phyloP scores from a whole-genome alignment of 2,329 filamentous ascomycete species.

The Penicillium sp. region DNA sequence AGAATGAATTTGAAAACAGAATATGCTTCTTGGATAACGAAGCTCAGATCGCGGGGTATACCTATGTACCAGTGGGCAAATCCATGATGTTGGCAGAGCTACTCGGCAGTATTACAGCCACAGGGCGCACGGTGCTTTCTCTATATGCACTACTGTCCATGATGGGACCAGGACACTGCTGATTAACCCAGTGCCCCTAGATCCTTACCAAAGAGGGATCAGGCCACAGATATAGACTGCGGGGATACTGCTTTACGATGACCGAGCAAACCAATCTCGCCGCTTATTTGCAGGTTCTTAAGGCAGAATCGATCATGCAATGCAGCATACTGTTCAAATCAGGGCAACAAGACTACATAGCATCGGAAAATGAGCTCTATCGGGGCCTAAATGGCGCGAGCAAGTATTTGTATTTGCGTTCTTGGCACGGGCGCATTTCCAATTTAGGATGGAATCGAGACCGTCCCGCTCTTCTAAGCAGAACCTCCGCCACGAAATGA shows the following conservation, averaged over 20 bases:
- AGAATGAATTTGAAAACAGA: slow-evolving; percentile 16
- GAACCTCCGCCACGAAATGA: background rate
- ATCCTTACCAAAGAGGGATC: background rate
- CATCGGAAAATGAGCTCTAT: background rate
- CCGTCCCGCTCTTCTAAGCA: background rate
- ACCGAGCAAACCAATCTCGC: background rate
- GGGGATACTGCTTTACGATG: background rate
- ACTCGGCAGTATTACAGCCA: background rate
- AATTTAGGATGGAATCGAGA: background rate
- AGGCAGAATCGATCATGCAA: background rate
- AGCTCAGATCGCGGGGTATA: background rate
- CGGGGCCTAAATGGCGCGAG: background rate
- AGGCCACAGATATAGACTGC: background rate
- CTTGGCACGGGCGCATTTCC: slow-evolving; percentile 1
- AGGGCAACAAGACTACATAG: background rate
- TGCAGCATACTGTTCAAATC: background rate
- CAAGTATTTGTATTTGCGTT: background rate
- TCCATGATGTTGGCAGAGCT: background rate
- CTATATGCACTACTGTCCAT: background rate
- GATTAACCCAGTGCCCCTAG: background rate
- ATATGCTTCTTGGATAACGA: background rate
- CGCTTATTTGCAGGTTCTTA: background rate
- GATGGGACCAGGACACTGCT: background rate
- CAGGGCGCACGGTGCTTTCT: background rate
- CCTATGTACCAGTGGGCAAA: background rate